phyloP scores from a whole-genome alignment of 2,329 filamentous ascomycete species.

The Aspergillus fischeri region DNA sequence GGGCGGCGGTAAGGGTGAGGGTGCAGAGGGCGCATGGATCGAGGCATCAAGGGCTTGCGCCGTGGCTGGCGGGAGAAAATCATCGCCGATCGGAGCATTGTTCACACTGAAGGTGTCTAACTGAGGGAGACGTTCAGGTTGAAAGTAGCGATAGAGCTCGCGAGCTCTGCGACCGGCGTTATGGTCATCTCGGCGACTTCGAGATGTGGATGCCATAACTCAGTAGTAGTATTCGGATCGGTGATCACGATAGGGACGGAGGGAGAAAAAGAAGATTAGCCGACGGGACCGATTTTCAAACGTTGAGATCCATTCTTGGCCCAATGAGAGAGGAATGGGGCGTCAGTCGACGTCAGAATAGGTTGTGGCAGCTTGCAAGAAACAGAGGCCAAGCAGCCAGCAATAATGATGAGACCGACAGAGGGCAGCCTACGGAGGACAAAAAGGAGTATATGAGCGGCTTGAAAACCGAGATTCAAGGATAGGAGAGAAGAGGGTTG shows the following conservation, averaged over 20 bases:
- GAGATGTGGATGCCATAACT: not conserved
- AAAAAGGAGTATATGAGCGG: not conserved
- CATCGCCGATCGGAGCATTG: not conserved
- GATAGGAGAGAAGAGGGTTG: not conserved
- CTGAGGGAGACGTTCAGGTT: slow-evolving; percentile 19
- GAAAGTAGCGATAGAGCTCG: slow-evolving; percentile 40
- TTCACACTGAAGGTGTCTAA: not conserved
- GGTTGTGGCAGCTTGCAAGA: too few species aligned
- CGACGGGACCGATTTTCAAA: not conserved
- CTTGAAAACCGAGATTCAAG: not conserved
- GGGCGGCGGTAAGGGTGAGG: slow-evolving; percentile 2
- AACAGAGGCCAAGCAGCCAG: too few species aligned
- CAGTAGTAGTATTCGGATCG: not conserved
- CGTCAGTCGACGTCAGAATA: too few species aligned
- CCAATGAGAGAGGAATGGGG: not conserved
- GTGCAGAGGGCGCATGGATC: not conserved
- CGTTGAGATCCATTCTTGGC: not conserved
- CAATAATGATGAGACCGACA: too few species aligned
- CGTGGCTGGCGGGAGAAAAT: not conserved
- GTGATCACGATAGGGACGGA: not conserved
- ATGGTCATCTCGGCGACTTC: slow-evolving; percentile 12
- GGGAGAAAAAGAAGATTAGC: not conserved
- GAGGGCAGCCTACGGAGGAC: too few species aligned
- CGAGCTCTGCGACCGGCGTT: slow-evolving; percentile 31
- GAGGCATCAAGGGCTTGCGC: not conserved